Evolutionary conservation across 371 early-diverging fungal genomes (phyloP), one percentile per base, ranked within the genome.

Genomic region (Syncephalis plumigaleata): DNA sequence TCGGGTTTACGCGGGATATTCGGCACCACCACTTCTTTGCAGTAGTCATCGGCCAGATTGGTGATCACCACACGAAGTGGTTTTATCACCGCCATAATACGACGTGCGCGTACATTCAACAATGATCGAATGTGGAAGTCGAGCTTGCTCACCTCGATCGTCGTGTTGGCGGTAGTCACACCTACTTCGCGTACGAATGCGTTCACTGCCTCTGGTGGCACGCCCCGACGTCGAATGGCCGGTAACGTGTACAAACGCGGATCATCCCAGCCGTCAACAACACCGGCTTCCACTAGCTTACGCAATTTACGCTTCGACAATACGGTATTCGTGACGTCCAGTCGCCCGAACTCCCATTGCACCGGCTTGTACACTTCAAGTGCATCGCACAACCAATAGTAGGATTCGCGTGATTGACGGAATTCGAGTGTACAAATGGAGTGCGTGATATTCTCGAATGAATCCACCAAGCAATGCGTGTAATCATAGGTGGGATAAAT

Each of bases 401-500:
- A 99, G 39, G 92, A 88, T 53, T 87, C 85, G 50, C 98, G 83
- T 22, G 96, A 84, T 58, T 83, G 86, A 52, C 66, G 78, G 65
- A 99, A 99, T 67, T 99, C 99, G 39, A 85, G 77, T 2, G 99
- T 98, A 73, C 99, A 98, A 53, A 99, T 81, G 17, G 98, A 96
- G 63, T 99, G 99, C 1, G 98, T 97, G 49, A 99, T 98, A 73
- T 99, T 95, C 61, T 99, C 99, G 54, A 99, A 83, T 2, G 98
- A 98, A 65, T 99, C 99, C 53, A 86, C 87, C 16, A 99, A 73
- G 60, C 99, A 99, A 62, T 98, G 98, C 3, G 99, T 95, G 65
- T 83, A 99, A 66, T 99, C 99, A 61, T 99, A 99, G 13, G 99
- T 98, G 36, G 99, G 99, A 65, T 99, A 99, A 59, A 99, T 86